Conservation (phyloP, 768 basidiomycete species). For the Termitomyces sp. region DNA sequence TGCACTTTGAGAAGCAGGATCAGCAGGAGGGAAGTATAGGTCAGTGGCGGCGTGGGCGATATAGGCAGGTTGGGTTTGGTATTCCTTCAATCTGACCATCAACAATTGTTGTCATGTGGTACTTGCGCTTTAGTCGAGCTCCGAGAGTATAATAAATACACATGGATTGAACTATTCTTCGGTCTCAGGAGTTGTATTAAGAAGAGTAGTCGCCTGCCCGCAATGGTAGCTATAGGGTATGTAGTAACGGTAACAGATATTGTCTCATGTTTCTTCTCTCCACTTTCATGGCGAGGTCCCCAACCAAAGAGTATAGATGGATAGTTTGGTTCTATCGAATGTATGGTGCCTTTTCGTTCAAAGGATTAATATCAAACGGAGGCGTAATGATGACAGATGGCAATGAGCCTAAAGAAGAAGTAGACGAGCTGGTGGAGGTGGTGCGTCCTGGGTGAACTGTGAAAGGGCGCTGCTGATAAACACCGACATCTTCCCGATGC, state of each 20-base stretch:
- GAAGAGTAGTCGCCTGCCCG: neutral
- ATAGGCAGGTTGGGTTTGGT: too few species aligned
- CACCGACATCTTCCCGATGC: constrained; percentile 9
- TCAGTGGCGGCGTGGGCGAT: neutral
- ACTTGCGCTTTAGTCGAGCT: neutral
- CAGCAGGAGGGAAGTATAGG: neutral
- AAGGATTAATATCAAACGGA: constrained; percentile 16
- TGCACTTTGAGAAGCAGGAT: too few species aligned
- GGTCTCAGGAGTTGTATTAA: neutral
- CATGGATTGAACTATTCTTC: neutral
- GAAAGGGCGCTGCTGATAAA: constrained; percentile 11
- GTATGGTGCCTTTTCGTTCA: constrained; percentile 15
- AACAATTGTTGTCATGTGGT: too few species aligned
- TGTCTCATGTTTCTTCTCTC: neutral
- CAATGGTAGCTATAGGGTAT: neutral
- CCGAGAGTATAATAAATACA: neutral
- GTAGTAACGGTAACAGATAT: neutral
- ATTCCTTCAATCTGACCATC: neutral
- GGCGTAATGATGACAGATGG: constrained; percentile 17
- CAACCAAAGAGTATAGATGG: neutral
- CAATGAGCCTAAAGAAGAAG: constrained; percentile 25
- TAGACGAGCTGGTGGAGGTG: constrained; percentile 26
- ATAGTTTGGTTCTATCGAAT: constrained; percentile 3
- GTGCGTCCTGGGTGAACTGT: constrained; percentile 19
- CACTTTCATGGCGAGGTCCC: neutral